Conservation (phyloP, 2,329 filamentous ascomycete species). For the Trichoderma sp. region DNA sequence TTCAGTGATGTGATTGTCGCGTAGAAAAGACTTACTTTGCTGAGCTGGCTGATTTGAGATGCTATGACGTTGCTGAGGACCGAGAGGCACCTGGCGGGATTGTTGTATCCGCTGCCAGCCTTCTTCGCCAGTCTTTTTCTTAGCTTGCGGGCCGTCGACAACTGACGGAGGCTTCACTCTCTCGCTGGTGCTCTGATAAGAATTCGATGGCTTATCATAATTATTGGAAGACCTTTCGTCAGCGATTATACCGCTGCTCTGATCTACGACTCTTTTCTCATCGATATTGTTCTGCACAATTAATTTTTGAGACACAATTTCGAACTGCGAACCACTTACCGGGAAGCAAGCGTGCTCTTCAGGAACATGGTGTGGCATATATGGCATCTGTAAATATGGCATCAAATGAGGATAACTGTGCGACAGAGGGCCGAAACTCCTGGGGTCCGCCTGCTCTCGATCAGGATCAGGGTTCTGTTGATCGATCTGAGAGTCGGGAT, state of each 20-base stretch:
- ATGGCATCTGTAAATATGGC: not conserved
- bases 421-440: not conserved
- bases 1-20: not conserved
- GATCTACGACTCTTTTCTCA: not conserved
- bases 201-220: not conserved
- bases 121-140: not conserved
- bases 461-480: constrained; percentile 2
- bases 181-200: not conserved
- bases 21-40: constrained; percentile 5
- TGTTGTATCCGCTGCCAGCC: not conserved
- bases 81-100: not conserved
- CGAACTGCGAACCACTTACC: not conserved
- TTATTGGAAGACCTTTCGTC: not conserved
- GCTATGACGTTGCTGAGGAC: constrained; percentile 2
- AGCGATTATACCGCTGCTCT: not conserved
- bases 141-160: constrained; percentile 1
- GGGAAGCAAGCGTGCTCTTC: not conserved
- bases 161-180: not conserved
- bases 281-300: not conserved
- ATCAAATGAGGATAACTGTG: not conserved
- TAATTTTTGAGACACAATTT: not conserved
- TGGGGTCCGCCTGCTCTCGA: not conserved
- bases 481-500: not conserved
- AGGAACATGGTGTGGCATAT: not conserved
- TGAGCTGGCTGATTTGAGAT: not conserved